Evolutionary conservation across 768 basidiomycete species (phyloP).

Genomic region (Mycena crocata): DNA sequence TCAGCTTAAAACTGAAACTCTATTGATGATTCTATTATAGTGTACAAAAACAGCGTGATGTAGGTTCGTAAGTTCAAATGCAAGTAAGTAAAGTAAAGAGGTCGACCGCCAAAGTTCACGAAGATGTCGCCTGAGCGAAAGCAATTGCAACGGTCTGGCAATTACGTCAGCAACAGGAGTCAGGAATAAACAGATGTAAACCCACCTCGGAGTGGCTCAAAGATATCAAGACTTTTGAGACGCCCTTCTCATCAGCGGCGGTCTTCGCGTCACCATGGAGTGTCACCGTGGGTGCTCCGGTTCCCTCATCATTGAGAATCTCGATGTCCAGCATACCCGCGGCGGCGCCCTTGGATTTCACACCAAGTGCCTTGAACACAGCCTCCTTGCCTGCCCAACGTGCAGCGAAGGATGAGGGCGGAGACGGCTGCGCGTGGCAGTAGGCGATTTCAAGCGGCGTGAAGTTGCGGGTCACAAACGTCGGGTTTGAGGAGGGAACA

Average conservation of each 20-base stretch:
- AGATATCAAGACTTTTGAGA: constrained; percentile 83
- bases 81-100: constrained; percentile 20
- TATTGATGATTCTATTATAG: constrained; percentile 11
- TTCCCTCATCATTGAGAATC: constrained; percentile 77
- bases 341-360: constrained; percentile 90
- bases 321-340: constrained; percentile 99
- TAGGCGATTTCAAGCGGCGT: constrained; percentile 89
- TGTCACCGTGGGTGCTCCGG: constrained; percentile 82
- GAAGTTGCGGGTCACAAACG: constrained; percentile 93
- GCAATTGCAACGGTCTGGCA: constrained; percentile 84
- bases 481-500: constrained; percentile 89
- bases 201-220: constrained; percentile 93
- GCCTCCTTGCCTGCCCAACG: constrained; percentile 99
- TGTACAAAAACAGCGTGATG: constrained; percentile 21
- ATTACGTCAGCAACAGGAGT: background rate
- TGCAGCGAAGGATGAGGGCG: constrained; percentile 91
- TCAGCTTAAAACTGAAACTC: too few species aligned
- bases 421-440: constrained; percentile 88
- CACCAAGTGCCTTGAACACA: constrained; percentile 94
- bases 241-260: constrained; percentile 78
- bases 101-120: constrained; percentile 31
- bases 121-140: constrained; percentile 79
- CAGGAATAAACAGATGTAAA: constrained; percentile 28
- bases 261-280: constrained; percentile 84
- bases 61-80: constrained; percentile 15